Base-by-base conservation (phyloP, 2,329 filamentous ascomycete genomes). In the Scortechinia acanthostroma region DNA sequence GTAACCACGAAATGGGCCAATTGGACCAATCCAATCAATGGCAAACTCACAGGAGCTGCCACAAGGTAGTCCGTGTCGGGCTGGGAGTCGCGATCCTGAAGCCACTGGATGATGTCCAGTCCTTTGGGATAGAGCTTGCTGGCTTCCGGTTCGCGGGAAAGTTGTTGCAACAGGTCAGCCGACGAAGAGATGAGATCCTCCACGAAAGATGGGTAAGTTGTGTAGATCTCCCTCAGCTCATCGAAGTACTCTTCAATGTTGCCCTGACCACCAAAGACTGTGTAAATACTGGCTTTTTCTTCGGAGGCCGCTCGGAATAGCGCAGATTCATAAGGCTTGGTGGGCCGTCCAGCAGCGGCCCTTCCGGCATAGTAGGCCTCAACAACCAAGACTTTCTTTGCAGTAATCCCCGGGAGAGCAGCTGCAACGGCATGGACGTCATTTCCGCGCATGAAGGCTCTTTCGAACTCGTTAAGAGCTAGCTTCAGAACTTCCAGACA, bases 361-460 rank as follows among this genome's bases (percentile, higher is more conserved):
- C 84, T 75, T 48, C 80, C 84, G 49, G 80, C 77, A 59, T 86
- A 88, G 69, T 88, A 88, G 57, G 77, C 76, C 57, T 75, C 69
- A 3, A 87, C 79, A 10, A 83, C 80, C 51, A 80, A 66, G 45
- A 83, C 67, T 64, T 86, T 87, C 70, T 88, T 88, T 52, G 76
- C 68, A 42, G 73, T 71, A 52, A 87, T 88, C 50, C 84, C 83
- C 2, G 84, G 82, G 22, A 88, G 67, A 20, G 71, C 68, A 16
- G 81, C 79, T 44, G 78, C 82, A 49, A 88, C 63, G 23, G 83
- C 83, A 62, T 88, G 84, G 33, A 88, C 81, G 56, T 88, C 84
- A 53, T 88, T 88, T 47, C 84, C 83, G 44, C 80, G 74, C 60
- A 88, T 74, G 60, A 88, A 88, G 25, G 74, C 80, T 42, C 83